Conservation (phyloP, 441 rosid genomes). For the Corymbia calophylla region DNA sequence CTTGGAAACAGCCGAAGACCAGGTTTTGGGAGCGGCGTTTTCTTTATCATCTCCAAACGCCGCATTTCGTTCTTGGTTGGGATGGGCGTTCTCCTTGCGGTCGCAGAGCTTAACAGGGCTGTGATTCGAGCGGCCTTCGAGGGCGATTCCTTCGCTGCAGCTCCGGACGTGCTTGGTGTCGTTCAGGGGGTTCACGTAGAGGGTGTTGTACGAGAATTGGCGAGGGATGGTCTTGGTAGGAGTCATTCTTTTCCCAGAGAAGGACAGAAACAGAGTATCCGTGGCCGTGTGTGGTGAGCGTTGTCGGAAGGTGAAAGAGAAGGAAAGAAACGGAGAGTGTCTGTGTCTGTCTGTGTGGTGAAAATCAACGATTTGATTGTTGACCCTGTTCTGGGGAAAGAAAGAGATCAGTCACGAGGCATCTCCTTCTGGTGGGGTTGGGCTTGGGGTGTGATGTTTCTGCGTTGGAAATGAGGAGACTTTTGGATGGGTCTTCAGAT, state of each 20-base stretch:
- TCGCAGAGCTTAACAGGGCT: conserved; percentile 13
- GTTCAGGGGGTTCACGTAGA: conserved; percentile 27
- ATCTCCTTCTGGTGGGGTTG: neutral
- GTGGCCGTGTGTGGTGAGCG: neutral
- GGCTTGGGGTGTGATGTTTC: neutral
- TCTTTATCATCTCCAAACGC: neutral
- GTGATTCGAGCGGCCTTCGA: conserved; percentile 10
- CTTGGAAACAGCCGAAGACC: conserved; percentile 20
- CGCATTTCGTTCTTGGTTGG: neutral
- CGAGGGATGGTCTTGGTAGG: conserved; percentile 15
- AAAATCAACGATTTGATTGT: neutral
- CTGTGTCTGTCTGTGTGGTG: neutral
- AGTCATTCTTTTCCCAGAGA: neutral
- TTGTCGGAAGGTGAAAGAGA: conserved; percentile 42
- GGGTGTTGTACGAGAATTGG: conserved; percentile 26
- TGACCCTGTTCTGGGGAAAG: neutral
- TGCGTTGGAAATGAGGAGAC: neutral
- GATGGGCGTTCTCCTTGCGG: conserved; percentile 38
- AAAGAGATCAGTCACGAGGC: neutral
- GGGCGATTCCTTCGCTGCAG: conserved; percentile 22
- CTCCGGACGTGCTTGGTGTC: conserved; percentile 32
- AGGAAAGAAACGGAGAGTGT: neutral
- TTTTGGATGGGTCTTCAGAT: neutral
- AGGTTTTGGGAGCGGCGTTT: conserved; percentile 16
- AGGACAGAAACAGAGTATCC: neutral